Evolutionary conservation across 345 rosid genomes (phyloP), one percentile per base, ranked within the genome.

Genomic region (Euphorbia tirucalli): DNA sequence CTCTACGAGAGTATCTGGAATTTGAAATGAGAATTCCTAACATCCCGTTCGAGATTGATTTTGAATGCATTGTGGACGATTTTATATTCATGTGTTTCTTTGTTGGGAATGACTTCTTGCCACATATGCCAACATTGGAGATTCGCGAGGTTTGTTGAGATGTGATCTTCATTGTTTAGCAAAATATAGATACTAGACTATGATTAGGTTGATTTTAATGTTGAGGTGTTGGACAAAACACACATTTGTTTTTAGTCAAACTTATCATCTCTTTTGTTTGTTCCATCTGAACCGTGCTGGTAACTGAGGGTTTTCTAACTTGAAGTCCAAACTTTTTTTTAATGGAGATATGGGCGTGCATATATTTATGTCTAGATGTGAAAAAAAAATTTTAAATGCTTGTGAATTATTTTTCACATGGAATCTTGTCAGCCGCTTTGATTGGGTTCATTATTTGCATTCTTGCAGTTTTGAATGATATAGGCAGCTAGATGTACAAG

Each of bases 101-200:
- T 35, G 99, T 92, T 73, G 99, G 99, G 69, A 95, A 95, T 78
- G 99, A 95, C 84, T 95, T 95, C 72, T 78, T 95, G 77, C 99
- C 99, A 43, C 98, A 92, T 80, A 95, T 95, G 99, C 99, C 99
- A 15, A 92, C 99, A 0, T 68, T 95, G 70, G 99, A 95, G 85
- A 95, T 95, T 79, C 93, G 93, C 2, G 99, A 95, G 99, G 99
- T 95, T 77, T 71, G 94, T 78, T 64, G 41, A 50, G 30, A 24
- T 41, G 30, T 62, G 25, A 56, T 18, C 11, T 31, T 30, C 11
- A 19, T 11, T 41, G 44, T 39, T 63, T 1, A 65, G 48, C 7
- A 27, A 24, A 64, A 24, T n/a, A 1, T 16, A 2, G 6, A 3
- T 14, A 21, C 28, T n/a, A 43, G 31, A 14, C 27, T n/a, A 65